phyloP scores from a whole-genome alignment of 2,329 filamentous ascomycete genomes.

The Botrytis hyacinthi region DNA sequence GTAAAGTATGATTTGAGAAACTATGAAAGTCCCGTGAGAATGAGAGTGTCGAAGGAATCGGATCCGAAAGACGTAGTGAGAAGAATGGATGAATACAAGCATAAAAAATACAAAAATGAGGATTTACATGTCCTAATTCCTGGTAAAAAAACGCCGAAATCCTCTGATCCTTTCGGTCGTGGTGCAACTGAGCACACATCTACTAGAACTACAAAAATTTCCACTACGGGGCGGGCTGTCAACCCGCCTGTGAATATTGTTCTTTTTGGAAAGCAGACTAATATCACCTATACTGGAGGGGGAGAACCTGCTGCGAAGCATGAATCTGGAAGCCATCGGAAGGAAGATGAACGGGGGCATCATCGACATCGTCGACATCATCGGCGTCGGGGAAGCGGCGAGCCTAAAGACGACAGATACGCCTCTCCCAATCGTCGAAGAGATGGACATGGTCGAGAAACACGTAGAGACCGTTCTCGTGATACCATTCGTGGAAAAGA shows the following conservation, averaged over 20 bases:
- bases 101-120: background rate
- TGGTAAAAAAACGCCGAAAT: accelerated
- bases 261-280: too few species aligned
- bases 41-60: background rate
- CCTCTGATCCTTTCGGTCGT: background rate
- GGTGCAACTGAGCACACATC: background rate
- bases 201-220: background rate
- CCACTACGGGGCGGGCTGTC: too few species aligned
- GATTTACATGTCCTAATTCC: background rate
- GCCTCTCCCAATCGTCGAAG: background rate
- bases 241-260: too few species aligned
- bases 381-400: background rate
- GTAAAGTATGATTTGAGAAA: accelerated
- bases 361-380: too few species aligned
- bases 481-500: background rate
- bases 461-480: background rate
- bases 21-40: background rate
- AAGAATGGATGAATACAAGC: background rate
- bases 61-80: background rate
- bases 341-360: too few species aligned
- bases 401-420: background rate
- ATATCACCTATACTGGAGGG: too few species aligned
- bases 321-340: too few species aligned
- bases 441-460: background rate
- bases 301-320: too few species aligned